A percentile compares a stretch with the other conserved stretches of the same genome.
These are phyloP conservation scores for Naganishia liquefaciens DNA, from an alignment of 1,284 basidiomycete species.

Conservation along the genomic window DNA sequence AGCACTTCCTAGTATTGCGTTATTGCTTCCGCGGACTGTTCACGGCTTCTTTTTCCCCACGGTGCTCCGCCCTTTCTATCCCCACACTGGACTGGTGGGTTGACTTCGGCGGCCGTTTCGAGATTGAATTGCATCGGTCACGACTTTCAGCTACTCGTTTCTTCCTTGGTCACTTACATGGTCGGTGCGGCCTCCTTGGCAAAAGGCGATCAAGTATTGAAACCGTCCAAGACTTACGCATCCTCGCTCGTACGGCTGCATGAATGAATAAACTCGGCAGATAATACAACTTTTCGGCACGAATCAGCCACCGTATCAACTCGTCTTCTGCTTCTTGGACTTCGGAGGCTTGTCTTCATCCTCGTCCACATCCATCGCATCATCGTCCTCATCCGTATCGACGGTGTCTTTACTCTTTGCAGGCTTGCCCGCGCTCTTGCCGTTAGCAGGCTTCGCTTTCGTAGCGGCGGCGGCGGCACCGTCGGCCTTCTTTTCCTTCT, in stretches of 20 bases:
- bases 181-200: too few relatives aligned
- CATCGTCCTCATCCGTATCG: slow-evolving; percentile 33
- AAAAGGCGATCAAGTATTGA: too few relatives aligned
- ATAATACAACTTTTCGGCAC: not conserved
- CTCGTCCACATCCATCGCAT: slow-evolving; percentile 32
- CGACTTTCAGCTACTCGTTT: too few relatives aligned
- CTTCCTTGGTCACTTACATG: too few relatives aligned
- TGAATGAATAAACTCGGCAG: not conserved
- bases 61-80: slow-evolving; percentile 1
- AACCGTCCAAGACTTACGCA: too few relatives aligned
- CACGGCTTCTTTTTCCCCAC: slow-evolving; percentile 6
- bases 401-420: slow-evolving; percentile 34
- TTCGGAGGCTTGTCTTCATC: slow-evolving; percentile 29
- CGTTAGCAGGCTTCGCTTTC: slow-evolving; percentile 18
- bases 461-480: slow-evolving; percentile 36
- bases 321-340: slow-evolving; percentile 35
- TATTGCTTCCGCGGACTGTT: not conserved
- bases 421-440: slow-evolving; percentile 7
- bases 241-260: too few relatives aligned
- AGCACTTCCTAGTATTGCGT: not conserved
- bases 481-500: slow-evolving; percentile 59
- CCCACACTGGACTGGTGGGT: not conserved
- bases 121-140: too few relatives aligned
- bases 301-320: not conserved
- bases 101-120: slow-evolving; percentile 7